Evolutionary conservation across 2,329 filamentous ascomycete species (phyloP), one percentile per base, ranked within the genome.

Genomic region (Talaromyces sp.): DNA sequence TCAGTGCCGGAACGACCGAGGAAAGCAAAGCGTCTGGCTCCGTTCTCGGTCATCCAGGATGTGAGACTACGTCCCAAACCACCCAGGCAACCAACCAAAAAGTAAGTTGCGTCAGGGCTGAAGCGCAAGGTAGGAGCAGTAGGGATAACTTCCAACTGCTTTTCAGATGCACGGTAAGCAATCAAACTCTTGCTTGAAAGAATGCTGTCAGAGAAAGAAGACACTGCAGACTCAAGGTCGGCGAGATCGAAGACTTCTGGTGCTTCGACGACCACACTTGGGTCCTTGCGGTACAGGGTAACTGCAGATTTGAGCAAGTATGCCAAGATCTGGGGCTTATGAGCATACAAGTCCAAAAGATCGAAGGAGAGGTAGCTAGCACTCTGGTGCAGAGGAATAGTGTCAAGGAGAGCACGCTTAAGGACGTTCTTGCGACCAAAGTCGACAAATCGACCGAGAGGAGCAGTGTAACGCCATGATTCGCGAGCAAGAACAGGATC

Each of bases 11-110:
- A 78, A 45, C 84, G 75, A 10, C 79, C 83, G 1, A 85, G 60
- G 48, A 85, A 80, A 6, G 79, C 76, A 2, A 87, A 56, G 56
- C 79, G 70, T 28, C 70, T 75, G 0, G 78, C 83, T 1, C 84
- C 84, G 3, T 77, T 75, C 8, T 68, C 65, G 15, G 72, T 70
- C 57, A 86, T 74, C 56, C 82, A 75, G 40, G 76, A 51, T 2
- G 66, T 63, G 4, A 63, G 61, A 13, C 59, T 61, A 15, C 63
- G 62, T 3, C 68, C 68, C 10, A 70, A 64, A 7, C 68, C 68
- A 8, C 68, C 67, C 5, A 70, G 58, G 8, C 68, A 68, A 2
- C 68, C 68, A 5, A 67, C 59, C 1, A 70, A 53, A 31, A 70
- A 57, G 31, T 70, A 70, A 1, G 66, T 58, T 33, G 41, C 41